Conservation (phyloP, 495 filamentous ascomycete genomes). For the Entonaema liquescens region DNA sequence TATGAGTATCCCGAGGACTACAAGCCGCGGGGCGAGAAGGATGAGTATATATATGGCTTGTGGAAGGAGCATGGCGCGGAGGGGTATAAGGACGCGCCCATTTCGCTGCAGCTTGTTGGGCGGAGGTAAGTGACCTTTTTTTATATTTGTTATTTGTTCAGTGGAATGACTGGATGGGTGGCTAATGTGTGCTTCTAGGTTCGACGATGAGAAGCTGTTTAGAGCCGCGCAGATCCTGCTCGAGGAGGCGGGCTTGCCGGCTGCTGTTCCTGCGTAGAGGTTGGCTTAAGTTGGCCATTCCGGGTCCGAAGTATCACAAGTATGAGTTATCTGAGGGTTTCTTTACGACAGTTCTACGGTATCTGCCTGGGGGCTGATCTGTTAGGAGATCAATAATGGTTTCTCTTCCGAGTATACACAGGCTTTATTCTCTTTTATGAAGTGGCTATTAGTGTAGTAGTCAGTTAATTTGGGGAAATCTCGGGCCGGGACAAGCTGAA, state of each 20-base stretch:
- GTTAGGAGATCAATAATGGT: too few relatives aligned
- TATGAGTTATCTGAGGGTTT: neutral
- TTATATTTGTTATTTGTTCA: neutral
- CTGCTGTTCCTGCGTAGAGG: conserved; percentile 20
- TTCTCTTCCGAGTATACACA: too few relatives aligned
- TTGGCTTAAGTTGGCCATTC: neutral
- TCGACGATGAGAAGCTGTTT: conserved; percentile 55
- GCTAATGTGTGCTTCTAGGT: conserved; percentile 29
- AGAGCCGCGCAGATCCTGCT: conserved; percentile 46
- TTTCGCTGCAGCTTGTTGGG: conserved; percentile 64
- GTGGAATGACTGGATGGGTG: neutral
- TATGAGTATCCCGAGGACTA: conserved; percentile 57
- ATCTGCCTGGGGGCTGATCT: too few relatives aligned
- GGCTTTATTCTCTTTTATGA: too few relatives aligned
- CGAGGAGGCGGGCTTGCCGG: conserved; percentile 47
- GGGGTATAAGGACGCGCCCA: conserved; percentile 56
- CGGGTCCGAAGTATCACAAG: too few relatives aligned
- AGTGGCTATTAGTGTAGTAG: too few relatives aligned
- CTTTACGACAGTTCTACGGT: too few relatives aligned
- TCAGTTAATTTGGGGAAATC: too few relatives aligned
- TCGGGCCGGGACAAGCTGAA: too few relatives aligned
- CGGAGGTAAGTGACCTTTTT: conserved; percentile 46
- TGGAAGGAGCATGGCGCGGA: conserved; percentile 47
- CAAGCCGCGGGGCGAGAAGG: conserved; percentile 49
- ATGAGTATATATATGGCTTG: conserved; percentile 45